Percentiles rank a stretch among this genome's conserved stretches.
These are phyloP conservation scores for Phytophthora nicotianae DNA, from an alignment of 352 stramenopile species.

Conservation along the genomic window DNA sequence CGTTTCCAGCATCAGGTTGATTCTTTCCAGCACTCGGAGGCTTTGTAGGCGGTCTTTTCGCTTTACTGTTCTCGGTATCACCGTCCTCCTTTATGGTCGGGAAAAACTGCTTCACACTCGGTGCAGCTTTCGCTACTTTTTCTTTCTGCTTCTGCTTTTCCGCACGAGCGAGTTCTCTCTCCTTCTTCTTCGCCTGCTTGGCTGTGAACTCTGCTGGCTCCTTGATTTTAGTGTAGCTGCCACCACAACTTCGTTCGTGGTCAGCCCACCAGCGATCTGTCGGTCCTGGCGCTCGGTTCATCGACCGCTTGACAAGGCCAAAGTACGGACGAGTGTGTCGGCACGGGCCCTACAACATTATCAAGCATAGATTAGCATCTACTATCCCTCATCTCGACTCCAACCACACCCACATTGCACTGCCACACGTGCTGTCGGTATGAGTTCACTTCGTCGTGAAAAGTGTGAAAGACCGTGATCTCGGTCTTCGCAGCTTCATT, in stretches of 20 bases:
- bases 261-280: slow-evolving; percentile 78
- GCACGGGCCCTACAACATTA: slow-evolving; percentile 59
- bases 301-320: slow-evolving; percentile 84
- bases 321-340: slow-evolving; percentile 68
- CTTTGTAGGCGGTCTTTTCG: neutral
- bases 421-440: slow-evolving; percentile 89
- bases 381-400: neutral
- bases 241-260: slow-evolving; percentile 70
- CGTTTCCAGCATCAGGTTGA: slow-evolving; percentile 2
- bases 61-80: neutral
- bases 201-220: slow-evolving; percentile 60
- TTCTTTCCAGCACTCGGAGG: slow-evolving; percentile 30
- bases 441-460: slow-evolving; percentile 89
- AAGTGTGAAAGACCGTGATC: slow-evolving; percentile 91
- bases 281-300: slow-evolving; percentile 84
- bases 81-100: slow-evolving; percentile 6
- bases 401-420: slow-evolving; percentile 60
- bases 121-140: slow-evolving; percentile 22
- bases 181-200: slow-evolving; percentile 65
- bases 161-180: slow-evolving; percentile 27
- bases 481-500: slow-evolving; percentile 65
- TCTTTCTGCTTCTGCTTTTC: slow-evolving; percentile 39
- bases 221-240: slow-evolving; percentile 77
- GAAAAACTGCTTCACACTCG: slow-evolving; percentile 42
- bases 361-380: neutral